Evolutionary conservation across 306 rosid genomes (phyloP).

Genomic region (Vachellia pachyceras): DNA sequence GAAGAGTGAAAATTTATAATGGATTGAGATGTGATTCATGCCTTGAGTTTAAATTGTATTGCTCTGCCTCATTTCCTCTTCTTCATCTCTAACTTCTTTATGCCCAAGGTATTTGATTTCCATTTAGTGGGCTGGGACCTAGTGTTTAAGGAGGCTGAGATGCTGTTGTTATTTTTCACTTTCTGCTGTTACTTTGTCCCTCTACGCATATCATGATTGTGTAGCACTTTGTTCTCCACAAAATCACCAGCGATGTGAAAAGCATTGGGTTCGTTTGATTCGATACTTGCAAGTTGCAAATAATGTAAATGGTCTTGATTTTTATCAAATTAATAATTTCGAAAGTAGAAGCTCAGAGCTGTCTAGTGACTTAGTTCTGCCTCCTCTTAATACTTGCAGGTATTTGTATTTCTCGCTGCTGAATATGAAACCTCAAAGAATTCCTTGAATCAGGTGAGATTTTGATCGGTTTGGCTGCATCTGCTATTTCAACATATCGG

Average conservation of each 20-base stretch:
- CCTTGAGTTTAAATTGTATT: background rate
- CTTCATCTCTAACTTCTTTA: background rate
- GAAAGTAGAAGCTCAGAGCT: background rate
- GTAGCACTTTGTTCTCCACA: background rate
- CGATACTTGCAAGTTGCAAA: background rate
- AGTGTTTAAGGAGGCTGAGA: background rate
- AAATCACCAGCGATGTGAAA: background rate
- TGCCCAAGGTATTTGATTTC: slow-evolving; percentile 1
- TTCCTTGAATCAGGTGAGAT: slow-evolving; percentile 72
- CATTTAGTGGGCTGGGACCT: background rate
- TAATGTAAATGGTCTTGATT: background rate
- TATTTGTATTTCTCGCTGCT: slow-evolving; percentile 84
- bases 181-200: background rate
- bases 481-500: slow-evolving; percentile 17
- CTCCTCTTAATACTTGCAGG: slow-evolving; percentile 50
- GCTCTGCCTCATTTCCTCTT: background rate
- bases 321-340: background rate
- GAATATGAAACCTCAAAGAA: slow-evolving; percentile 80
- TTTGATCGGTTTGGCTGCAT: slow-evolving; percentile 13
- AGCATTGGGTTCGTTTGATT: background rate
- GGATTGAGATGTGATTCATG: slow-evolving; percentile 2
- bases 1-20: background rate
- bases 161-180: background rate
- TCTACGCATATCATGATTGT: background rate
- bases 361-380: slow-evolving; percentile 15